Base-by-base conservation (phyloP, 192 early-diverging fungal genomes). In the Linnemannia exigua region DNA sequence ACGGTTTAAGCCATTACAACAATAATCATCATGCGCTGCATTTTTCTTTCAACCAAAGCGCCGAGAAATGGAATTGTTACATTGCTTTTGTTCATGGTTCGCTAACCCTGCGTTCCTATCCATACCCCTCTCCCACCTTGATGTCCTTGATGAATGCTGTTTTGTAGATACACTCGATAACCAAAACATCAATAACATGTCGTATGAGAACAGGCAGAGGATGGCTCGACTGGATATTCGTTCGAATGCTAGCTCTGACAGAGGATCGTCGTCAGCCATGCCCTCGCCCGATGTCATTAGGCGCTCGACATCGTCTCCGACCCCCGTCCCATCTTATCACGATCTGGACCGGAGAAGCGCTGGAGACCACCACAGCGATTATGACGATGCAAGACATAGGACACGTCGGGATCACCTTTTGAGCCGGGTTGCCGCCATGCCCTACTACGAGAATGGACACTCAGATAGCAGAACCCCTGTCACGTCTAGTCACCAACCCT, bases 141-240 rank as follows among this genome's bases (percentile, higher is more conserved):
- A 47, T 48, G 28, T 20, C 16, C 9, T 28, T 33, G 16, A 54
- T 74, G 44, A 17, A 9, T 38, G 35, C 20, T 36, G 1, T 54
- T 19, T 66, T 19, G 68, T 75, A 84, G 82, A 84, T 72, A 71
- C 82, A 61, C 76, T 67, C 63, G 82, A 84, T 38, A 74, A 28
- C 31, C 76, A 83, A n/a, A 61, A 44, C 36, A 47, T 52, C n/a
- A 76, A 78, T 68, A 75, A 47, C 58, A 76, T 83, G 61, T 69
- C 81, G 44, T 74, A 75, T 54, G 83, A 85, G 35, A 36, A 77
- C 25, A 79, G 83, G 31, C 83, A 85, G 16, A 48, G 83, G 74
- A 85, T 85, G 36, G 77, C 83, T 41, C 74, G 74, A 44, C 25
- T 85, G 47, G 77, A 85, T 50, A 74, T 85, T 25, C 77, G 47